Base-by-base conservation (phyloP, 1,139 yeast genomes). In the Blastobotrys petasosporus region DNA sequence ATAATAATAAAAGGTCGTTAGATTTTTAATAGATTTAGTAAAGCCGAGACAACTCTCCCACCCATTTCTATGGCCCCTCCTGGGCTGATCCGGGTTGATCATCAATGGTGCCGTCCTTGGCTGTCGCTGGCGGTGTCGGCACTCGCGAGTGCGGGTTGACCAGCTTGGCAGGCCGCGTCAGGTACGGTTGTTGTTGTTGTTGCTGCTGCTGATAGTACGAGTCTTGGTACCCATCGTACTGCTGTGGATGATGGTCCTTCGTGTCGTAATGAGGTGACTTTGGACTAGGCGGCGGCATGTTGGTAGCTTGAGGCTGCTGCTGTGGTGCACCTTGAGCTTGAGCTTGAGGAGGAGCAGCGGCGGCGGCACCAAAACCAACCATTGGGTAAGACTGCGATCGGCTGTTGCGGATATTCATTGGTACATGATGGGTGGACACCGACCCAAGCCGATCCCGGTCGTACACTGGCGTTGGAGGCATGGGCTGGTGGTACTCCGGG, bases 331-430 rank as follows among this genome's bases (percentile, higher is more conserved):
- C 28, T 25, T 34, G 37, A 6, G 28, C 8, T 23, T 32, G 35
- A 15, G 35, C 20, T 11, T 32, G 17, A 11, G 35, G 23, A 4
- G 15, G 17, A 8, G 30, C 7, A 28, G 30, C 30, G 15, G n/a
- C n/a, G n/a, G n/a, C 23, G 25, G 4, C 7, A 7, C 25, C 25
- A 20, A 20, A 20, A 4, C 43, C 43, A 25, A 39, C 36, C 41
- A 42, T 37, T 37, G 49, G 49, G 32, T 42, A 42, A 5, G 49
- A 46, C 13, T 42, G 42, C 16, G 49, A 46, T 35, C 49, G 40
- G 12, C 42, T 42, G 37, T 39, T 44, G n/a, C 47, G 39, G n/a
- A 43, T 28, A 6, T 25, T n/a, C 13, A 15, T 17, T 20, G 38
- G 35, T 6, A 12, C 39, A 5, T 28, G 32, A n/a, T 31, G 45